Evolutionary conservation across 257 asterid genomes (phyloP).

Genomic region (Lycium barbarum): DNA sequence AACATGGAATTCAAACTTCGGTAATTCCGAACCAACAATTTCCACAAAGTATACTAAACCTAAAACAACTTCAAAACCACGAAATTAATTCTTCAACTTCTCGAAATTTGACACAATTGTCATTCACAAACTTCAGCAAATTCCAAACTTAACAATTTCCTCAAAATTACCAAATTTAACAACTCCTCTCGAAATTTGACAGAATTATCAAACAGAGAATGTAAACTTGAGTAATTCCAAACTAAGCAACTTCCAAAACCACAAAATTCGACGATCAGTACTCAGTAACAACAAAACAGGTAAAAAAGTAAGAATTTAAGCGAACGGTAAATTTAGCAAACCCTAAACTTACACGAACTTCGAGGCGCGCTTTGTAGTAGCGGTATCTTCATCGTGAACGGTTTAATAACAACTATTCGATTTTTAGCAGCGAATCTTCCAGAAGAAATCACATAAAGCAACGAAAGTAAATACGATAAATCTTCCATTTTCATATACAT

Average conservation of each 20-base stretch:
- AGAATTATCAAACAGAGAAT: conserved; percentile 18
- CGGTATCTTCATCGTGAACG: conserved; percentile 49
- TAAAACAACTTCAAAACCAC: neutral
- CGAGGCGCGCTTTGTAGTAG: conserved; percentile 65
- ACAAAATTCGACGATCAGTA: neutral
- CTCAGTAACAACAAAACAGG: conserved; percentile 4
- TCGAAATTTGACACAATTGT: no score
- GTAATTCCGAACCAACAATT: neutral
- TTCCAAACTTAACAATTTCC: neutral
- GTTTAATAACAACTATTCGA: conserved; percentile 58
- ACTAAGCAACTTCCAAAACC: neutral
- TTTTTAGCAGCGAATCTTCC: conserved; percentile 63
- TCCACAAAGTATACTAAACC: conserved; percentile 15
- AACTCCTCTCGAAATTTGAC: neutral
- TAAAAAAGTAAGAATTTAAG: conserved; percentile 28
- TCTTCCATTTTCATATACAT: conserved; percentile 66
- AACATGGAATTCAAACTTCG: neutral
- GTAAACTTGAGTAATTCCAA: neutral
- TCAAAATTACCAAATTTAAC: neutral
- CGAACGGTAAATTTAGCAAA: conserved; percentile 43
- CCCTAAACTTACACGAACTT: conserved; percentile 78
- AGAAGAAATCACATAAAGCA: conserved; percentile 44
- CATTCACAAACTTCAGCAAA: no score
- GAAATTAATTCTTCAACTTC: conserved; percentile 17
- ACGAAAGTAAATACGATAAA: conserved; percentile 41